These are phyloP conservation scores for Hymenoscyphus fructigenus DNA, from an alignment of 2,329 filamentous ascomycete species.

Conservation along the genomic window DNA sequence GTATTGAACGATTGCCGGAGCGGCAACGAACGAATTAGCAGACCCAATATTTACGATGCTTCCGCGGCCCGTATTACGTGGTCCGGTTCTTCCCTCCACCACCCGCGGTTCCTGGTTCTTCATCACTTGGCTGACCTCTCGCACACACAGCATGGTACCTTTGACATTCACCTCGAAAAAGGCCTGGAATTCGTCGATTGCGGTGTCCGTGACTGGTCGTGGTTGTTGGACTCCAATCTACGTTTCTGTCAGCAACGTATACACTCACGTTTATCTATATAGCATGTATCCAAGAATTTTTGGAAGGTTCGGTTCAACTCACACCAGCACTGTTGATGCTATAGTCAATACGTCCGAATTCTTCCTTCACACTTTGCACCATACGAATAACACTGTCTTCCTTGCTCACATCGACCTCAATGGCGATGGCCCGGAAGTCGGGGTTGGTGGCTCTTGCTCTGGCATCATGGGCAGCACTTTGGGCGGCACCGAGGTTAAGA, in stretches of 20 bases:
- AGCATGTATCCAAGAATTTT: background rate
- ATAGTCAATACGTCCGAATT: slow-evolving; percentile 6
- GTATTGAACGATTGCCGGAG: slow-evolving; percentile 3
- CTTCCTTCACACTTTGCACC: background rate
- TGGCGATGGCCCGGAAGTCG: background rate
- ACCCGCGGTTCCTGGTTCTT: slow-evolving; percentile 3
- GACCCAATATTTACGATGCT: slow-evolving; percentile 5
- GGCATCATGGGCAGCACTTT: background rate
- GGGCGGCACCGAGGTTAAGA: background rate
- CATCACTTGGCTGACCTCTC: slow-evolving; percentile 4
- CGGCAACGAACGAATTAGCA: slow-evolving; percentile 4
- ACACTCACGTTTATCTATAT: background rate
- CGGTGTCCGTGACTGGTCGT: background rate
- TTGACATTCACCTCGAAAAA: slow-evolving; percentile 10
- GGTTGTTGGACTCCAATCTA: slow-evolving; percentile 3
- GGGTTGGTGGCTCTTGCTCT: background rate
- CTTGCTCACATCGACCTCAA: background rate
- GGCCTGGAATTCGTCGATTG: background rate
- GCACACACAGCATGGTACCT: slow-evolving; percentile 6
- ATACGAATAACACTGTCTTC: background rate
- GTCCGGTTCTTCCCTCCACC: slow-evolving; percentile 7
- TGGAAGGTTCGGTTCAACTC: background rate
- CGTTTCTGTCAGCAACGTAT: background rate
- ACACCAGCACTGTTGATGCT: slow-evolving; percentile 4
- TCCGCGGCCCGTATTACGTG: slow-evolving; percentile 7